phyloP scores from a whole-genome alignment of 768 basidiomycete species.

The Lactarius vividus region DNA sequence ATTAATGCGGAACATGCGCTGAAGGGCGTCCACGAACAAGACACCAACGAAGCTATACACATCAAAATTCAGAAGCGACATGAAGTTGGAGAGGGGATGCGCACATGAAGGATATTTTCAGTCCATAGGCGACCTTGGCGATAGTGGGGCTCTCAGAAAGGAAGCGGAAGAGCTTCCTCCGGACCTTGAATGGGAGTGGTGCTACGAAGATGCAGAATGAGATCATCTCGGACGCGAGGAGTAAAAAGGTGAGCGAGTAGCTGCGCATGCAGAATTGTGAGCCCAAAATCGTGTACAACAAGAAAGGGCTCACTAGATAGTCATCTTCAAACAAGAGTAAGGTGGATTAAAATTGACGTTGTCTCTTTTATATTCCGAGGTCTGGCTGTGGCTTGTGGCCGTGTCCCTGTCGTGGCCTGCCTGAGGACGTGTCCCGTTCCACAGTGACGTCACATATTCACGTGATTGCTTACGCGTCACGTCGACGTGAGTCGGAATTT shows the following conservation, averaged over 20 bases:
- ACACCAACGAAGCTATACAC: slow-evolving; percentile 70
- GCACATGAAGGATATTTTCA: slow-evolving; percentile 96
- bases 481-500: neutral
- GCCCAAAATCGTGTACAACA: neutral
- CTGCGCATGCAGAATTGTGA: slow-evolving; percentile 37
- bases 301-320: slow-evolving; percentile 42
- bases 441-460: neutral
- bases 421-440: neutral
- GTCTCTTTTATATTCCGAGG: neutral
- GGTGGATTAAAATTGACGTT: neutral
- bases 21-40: slow-evolving; percentile 87
- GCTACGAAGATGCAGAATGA: slow-evolving; percentile 83
- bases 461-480: slow-evolving; percentile 23
- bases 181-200: slow-evolving; percentile 76
- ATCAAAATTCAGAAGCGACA: neutral
- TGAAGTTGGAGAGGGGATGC: neutral
- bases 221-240: slow-evolving; percentile 80
- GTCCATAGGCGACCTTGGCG: slow-evolving; percentile 84
- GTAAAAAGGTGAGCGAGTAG: slow-evolving; percentile 76
- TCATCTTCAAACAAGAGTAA: slow-evolving; percentile 37
- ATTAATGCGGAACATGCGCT: slow-evolving; percentile 84
- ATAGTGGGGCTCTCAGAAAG: slow-evolving; percentile 65
- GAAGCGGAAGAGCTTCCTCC: slow-evolving; percentile 69
- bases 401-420: neutral
- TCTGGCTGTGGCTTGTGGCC: neutral